Conservation (phyloP, 768 basidiomycete species). For the Hericium alpestre region DNA sequence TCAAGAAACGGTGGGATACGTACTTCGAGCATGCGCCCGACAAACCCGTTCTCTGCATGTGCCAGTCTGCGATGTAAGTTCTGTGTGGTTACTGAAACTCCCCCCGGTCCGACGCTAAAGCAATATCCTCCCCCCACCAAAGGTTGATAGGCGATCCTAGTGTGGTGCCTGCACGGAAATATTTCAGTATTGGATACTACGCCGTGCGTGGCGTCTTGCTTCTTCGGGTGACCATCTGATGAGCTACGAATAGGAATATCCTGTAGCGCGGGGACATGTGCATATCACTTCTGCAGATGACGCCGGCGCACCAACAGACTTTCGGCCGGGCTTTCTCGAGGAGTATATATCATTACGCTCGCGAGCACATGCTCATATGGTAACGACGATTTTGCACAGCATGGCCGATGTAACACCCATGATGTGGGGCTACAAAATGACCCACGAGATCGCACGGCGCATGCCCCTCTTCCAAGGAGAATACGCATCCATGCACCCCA, state of each 20-base stretch:
- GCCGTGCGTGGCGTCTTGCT: too few relatives aligned
- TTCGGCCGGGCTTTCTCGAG: conserved; percentile 16
- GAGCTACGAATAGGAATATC: conserved; percentile 1
- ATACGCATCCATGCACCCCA: background rate
- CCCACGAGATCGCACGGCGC: conserved; percentile 41
- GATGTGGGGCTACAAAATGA: conserved; percentile 43
- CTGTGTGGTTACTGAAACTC: too few relatives aligned
- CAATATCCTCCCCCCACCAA: too few relatives aligned
- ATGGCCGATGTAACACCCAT: conserved; percentile 29
- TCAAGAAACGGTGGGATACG: too few relatives aligned
- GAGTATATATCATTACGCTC: conserved; percentile 2
- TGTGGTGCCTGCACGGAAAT: too few relatives aligned
- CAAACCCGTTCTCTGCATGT: too few relatives aligned
- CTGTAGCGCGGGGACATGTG: conserved; percentile 12
- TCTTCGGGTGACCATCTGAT: too few relatives aligned
- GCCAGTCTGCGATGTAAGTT: too few relatives aligned
- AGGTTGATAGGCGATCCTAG: too few relatives aligned
- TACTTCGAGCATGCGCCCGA: too few relatives aligned
- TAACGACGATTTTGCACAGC: conserved; percentile 2
- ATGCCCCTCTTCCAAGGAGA: conserved; percentile 29
- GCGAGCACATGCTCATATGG: background rate
- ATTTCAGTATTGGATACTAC: conserved; percentile 11
- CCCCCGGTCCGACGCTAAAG: too few relatives aligned
- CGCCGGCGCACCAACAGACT: conserved; percentile 14
- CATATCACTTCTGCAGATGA: conserved; percentile 16